These are phyloP conservation scores for Kazachstania bromeliacearum DNA, from an alignment of 805 yeast species.

Conservation along the genomic window DNA sequence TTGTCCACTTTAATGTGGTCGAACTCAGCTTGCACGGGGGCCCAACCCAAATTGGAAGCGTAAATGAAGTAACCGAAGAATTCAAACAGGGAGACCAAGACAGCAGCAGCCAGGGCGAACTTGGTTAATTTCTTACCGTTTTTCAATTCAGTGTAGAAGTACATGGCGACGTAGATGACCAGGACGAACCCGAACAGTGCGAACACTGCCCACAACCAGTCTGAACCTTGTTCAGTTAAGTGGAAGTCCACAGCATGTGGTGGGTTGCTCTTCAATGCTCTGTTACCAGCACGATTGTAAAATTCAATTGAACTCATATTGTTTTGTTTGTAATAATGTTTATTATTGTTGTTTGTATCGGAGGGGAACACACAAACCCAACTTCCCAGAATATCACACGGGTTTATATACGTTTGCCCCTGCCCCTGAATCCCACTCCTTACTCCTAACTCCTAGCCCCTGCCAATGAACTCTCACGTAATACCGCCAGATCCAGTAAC, in stretches of 20 bases:
- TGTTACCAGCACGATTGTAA: slow-evolving; percentile 17
- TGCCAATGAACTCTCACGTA: no score
- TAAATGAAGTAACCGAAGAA: slow-evolving; percentile 39
- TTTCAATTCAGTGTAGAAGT: slow-evolving; percentile 16
- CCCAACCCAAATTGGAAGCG: slow-evolving; percentile 54
- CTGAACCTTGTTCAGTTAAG: slow-evolving; percentile 51
- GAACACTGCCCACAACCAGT: slow-evolving; percentile 62
- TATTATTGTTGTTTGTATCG: no score
- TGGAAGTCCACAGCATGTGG: slow-evolving; percentile 41
- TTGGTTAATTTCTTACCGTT: background rate
- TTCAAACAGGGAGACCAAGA: slow-evolving; percentile 33
- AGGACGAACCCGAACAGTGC: slow-evolving; percentile 35
- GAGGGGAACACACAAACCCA: no score
- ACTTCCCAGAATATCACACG: no score
- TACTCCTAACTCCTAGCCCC: no score
- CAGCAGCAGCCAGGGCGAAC: slow-evolving; percentile 34
- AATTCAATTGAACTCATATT: background rate
- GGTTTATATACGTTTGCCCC: no score
- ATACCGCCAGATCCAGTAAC: no score
- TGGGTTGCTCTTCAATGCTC: slow-evolving; percentile 39
- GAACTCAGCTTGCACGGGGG: slow-evolving; percentile 41
- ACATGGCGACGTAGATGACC: slow-evolving; percentile 19
- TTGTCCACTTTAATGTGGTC: slow-evolving; percentile 34
- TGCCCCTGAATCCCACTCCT: no score
- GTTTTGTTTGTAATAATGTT: background rate